Conservation (phyloP, 2,329 filamentous ascomycete species). For the Epicoccum nigrum region DNA sequence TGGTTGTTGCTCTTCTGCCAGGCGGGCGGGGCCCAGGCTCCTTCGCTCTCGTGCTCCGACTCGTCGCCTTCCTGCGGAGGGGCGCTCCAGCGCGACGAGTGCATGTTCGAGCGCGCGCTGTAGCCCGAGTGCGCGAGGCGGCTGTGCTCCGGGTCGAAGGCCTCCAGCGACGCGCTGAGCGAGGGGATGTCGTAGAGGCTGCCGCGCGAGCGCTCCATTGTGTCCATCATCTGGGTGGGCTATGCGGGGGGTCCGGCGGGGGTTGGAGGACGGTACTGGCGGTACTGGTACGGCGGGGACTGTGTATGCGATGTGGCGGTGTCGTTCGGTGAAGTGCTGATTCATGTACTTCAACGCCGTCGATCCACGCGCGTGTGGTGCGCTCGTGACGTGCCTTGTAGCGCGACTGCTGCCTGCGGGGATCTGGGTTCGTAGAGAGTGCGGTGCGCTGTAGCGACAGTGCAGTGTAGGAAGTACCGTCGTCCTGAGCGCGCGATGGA, state of each 20-base stretch:
- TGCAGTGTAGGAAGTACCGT: constrained; percentile 3
- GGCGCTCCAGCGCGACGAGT: constrained; percentile 54
- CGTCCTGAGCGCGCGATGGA: not conserved
- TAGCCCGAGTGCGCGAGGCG: constrained; percentile 37
- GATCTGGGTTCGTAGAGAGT: not conserved
- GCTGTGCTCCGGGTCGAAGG: constrained; percentile 48
- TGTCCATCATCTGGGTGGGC: constrained; percentile 16
- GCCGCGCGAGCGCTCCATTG: constrained; percentile 42
- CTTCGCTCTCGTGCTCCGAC: constrained; percentile 52
- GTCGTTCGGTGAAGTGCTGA: no score
- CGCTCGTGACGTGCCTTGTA: constrained; percentile 6
- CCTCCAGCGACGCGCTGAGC: constrained; percentile 47
- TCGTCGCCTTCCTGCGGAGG: constrained; percentile 51
- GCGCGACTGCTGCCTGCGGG: constrained; percentile 1
- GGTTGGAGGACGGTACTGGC: no score
- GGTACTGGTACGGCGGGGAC: not conserved
- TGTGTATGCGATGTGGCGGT: not conserved
- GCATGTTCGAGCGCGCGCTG: constrained; percentile 67
- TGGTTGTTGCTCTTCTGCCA: constrained; percentile 65
- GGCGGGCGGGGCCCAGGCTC: constrained; percentile 69
- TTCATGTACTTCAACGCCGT: no score
- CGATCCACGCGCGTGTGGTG: constrained; percentile 7
- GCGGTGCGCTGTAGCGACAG: constrained; percentile 4
- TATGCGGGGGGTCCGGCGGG: no score
- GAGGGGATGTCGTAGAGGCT: constrained; percentile 48